phyloP scores from a whole-genome alignment of 768 basidiomycete genomes.

The Mycena capillaripes region DNA sequence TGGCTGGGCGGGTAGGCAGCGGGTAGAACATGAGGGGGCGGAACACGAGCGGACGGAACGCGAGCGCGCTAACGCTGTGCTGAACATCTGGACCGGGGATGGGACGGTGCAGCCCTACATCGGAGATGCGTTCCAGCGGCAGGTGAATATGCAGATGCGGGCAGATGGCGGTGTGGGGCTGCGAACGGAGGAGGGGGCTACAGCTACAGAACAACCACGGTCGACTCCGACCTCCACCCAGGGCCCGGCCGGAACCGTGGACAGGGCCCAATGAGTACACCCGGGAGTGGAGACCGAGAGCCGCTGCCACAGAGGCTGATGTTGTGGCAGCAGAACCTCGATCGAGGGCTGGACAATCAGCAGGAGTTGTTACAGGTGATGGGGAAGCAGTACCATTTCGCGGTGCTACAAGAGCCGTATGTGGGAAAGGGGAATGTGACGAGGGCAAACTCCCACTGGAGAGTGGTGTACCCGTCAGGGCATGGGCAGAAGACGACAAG shows the following conservation, averaged over 20 bases:
- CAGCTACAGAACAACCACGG: too few relatives aligned
- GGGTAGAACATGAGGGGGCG: neutral
- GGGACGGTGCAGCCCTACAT: neutral
- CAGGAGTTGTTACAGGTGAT: neutral
- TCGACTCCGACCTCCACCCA: neutral
- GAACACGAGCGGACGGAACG: too few relatives aligned
- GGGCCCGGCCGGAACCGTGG: slow-evolving; percentile 15
- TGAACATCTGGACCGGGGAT: too few relatives aligned
- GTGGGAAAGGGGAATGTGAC: neutral
- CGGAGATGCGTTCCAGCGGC: neutral
- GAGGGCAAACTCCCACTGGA: slow-evolving; percentile 7
- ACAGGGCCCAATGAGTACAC: neutral
- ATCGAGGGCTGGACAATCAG: slow-evolving; percentile 9
- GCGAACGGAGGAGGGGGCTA: too few relatives aligned
- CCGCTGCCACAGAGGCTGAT: neutral
- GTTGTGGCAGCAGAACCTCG: neutral
- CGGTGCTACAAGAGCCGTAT: slow-evolving; percentile 8
- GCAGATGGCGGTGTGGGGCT: too few relatives aligned
- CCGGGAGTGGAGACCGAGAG: neutral
- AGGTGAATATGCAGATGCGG: too few relatives aligned
- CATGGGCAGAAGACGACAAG: neutral
- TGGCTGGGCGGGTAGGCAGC: neutral
- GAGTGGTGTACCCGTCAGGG: neutral
- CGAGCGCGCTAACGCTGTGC: neutral
- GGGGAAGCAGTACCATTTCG: slow-evolving; percentile 2